Evolutionary conservation across 108 stramenopile genomes (phyloP).

Genomic region (Seminavis robusta): DNA sequence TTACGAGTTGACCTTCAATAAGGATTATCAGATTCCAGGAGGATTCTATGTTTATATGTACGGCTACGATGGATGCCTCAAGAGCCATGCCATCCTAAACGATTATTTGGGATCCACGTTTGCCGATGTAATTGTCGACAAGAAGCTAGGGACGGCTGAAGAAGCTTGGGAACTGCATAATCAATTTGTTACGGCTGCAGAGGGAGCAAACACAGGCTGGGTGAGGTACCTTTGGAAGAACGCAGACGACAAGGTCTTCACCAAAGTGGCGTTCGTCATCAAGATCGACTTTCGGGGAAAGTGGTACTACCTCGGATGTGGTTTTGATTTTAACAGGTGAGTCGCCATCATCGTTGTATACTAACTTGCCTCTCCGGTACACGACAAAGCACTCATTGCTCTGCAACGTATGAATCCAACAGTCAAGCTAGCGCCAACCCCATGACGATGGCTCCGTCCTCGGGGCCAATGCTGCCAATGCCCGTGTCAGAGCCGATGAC

Average conservation of each 20-base stretch:
- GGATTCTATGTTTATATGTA: not conserved
- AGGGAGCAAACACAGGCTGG: not conserved
- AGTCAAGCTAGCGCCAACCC: no score
- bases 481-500: no score
- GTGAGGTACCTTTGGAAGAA: not conserved
- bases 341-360: not conserved
- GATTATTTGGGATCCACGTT: not conserved
- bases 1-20: not conserved
- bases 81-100: not conserved
- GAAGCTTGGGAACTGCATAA: not conserved
- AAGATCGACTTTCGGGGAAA: not conserved
- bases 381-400: no score
- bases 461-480: no score
- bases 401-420: no score
- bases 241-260: not conserved
- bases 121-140: not conserved
- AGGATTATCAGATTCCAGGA: not conserved
- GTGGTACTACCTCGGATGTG: not conserved
- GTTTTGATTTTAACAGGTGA: not conserved
- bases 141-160: not conserved
- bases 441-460: no score
- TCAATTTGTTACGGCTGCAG: not conserved
- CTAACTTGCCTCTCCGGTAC: no score
- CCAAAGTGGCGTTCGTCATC: not conserved
- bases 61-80: not conserved